A percentile compares a stretch with the other conserved stretches of the same genome.
Conservation (phyloP, 106 monocot species). For the Phalaenopsis aphrodite region DNA sequence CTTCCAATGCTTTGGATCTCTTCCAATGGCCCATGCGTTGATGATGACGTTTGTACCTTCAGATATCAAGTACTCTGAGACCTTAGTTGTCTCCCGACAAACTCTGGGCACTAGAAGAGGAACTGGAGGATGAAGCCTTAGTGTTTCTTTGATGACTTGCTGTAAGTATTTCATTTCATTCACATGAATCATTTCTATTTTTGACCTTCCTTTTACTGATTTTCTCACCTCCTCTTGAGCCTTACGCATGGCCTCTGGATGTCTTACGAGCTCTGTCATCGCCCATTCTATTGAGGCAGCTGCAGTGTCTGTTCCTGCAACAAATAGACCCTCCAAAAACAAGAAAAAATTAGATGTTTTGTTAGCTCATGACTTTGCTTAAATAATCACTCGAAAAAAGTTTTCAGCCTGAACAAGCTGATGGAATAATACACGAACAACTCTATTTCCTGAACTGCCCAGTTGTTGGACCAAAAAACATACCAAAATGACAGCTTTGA, state of each 20-base stretch:
- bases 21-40: constrained; percentile 30
- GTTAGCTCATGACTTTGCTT: no score
- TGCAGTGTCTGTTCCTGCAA: constrained; percentile 25
- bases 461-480: not conserved
- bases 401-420: not conserved
- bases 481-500: constrained; percentile 19
- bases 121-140: constrained; percentile 29
- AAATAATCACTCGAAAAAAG: not conserved
- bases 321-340: constrained; percentile 26
- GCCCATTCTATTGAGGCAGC: constrained; percentile 36
- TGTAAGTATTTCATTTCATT: not conserved
- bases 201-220: constrained; percentile 15
- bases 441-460: not conserved
- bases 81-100: constrained; percentile 4
- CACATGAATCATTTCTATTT: not conserved
- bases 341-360: not conserved
- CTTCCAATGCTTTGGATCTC: constrained; percentile 26
- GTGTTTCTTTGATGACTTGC: constrained; percentile 31
- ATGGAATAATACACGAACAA: no score
- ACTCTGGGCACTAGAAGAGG: constrained; percentile 12
- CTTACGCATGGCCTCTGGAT: constrained; percentile 18
- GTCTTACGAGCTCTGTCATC: constrained; percentile 27
- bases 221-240: constrained; percentile 8
- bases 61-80: constrained; percentile 18
- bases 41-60: constrained; percentile 12